A percentile compares a stretch with the other conserved stretches of the same genome.
These are phyloP conservation scores for Bullera alba DNA, from an alignment of 768 basidiomycete species.

Conservation along the genomic window DNA sequence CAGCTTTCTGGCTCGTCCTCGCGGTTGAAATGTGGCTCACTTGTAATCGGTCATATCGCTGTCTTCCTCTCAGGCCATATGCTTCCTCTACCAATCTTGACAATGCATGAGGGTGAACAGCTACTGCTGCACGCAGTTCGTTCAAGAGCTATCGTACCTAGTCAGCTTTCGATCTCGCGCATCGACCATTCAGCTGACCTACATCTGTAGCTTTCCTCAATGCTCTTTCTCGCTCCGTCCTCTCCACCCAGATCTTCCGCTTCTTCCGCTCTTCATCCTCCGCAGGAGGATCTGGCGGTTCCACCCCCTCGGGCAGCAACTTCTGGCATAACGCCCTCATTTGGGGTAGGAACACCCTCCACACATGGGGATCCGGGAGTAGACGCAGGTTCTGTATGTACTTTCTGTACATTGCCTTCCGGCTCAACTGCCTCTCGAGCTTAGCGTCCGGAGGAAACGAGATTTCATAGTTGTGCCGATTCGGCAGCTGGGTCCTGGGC, in stretches of 20 bases:
- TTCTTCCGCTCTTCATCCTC: not conserved
- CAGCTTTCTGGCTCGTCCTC: too few relatives aligned
- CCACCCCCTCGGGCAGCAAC: too few relatives aligned
- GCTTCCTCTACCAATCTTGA: constrained; percentile 20
- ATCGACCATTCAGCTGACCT: not conserved
- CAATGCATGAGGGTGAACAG: constrained; percentile 34
- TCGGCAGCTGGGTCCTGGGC: not conserved
- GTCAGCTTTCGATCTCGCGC: not conserved
- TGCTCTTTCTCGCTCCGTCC: not conserved
- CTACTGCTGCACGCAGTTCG: constrained; percentile 26
- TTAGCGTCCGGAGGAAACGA: too few relatives aligned
- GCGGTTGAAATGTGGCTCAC: constrained; percentile 7
- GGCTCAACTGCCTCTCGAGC: too few relatives aligned
- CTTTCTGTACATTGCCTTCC: constrained; percentile 16
- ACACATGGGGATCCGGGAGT: constrained; percentile 34
- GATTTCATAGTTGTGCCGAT: not conserved
- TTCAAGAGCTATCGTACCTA: constrained; percentile 15
- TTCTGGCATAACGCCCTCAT: constrained; percentile 6
- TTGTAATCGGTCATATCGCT: constrained; percentile 14
- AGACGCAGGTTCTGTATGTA: constrained; percentile 24
- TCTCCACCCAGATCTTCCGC: not conserved
- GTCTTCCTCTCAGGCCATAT: constrained; percentile 24
- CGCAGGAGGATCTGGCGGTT: not conserved
- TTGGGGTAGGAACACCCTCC: constrained; percentile 17
- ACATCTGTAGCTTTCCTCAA: constrained; percentile 1